Evolutionary conservation across 306 rosid species (phyloP).

Genomic region (Vigna trinervia): DNA sequence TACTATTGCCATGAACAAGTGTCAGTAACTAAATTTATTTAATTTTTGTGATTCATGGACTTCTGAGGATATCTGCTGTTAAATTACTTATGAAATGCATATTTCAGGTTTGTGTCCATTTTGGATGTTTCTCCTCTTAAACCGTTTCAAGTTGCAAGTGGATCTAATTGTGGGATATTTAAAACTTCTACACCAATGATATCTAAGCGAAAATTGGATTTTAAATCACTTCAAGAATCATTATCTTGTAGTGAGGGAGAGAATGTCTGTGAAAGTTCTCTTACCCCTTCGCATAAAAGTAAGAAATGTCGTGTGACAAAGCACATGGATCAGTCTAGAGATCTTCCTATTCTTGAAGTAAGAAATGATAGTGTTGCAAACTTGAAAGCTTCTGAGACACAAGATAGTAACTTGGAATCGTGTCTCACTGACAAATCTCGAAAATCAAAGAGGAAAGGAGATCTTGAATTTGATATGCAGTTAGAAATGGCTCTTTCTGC

Average conservation of each 20-base stretch:
- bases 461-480: slow-evolving; percentile 92
- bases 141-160: slow-evolving; percentile 72
- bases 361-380: slow-evolving; percentile 39
- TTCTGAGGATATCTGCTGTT: slow-evolving; percentile 24
- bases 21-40: background rate
- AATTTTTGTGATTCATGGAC: slow-evolving; percentile 6
- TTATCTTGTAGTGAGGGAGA: slow-evolving; percentile 51
- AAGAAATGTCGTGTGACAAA: slow-evolving; percentile 43
- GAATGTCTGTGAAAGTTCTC: slow-evolving; percentile 56
- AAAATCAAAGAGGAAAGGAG: slow-evolving; percentile 81
- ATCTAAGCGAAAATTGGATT: slow-evolving; percentile 57
- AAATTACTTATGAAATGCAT: slow-evolving; percentile 36
- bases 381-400: slow-evolving; percentile 52
- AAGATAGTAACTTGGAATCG: slow-evolving; percentile 43
- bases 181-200: slow-evolving; percentile 81
- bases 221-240: slow-evolving; percentile 49
- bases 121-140: slow-evolving; percentile 91
- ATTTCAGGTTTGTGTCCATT: slow-evolving; percentile 85
- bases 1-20: slow-evolving; percentile 17
- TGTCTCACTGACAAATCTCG: slow-evolving; percentile 45
- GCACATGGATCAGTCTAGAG: slow-evolving; percentile 43
- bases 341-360: slow-evolving; percentile 45
- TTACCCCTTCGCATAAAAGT: slow-evolving; percentile 49
- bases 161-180: slow-evolving; percentile 61
- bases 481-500: slow-evolving; percentile 88